phyloP scores from a whole-genome alignment of 768 basidiomycete species.

The Pulveroboletus frians region DNA sequence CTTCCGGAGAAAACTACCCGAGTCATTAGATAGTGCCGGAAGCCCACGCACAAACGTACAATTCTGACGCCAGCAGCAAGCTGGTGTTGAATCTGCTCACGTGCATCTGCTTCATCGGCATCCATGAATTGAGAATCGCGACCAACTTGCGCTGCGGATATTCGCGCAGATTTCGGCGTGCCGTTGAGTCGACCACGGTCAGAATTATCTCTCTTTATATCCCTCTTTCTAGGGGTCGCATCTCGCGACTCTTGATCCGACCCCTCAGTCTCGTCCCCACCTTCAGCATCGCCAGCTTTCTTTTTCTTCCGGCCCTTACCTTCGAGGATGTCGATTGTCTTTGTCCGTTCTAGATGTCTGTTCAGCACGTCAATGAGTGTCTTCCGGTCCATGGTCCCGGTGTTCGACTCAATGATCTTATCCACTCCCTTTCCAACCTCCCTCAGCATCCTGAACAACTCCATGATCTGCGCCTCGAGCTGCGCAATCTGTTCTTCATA shows the following conservation, averaged over 20 bases:
- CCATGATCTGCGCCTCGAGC: constrained; percentile 88
- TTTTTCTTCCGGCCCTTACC: constrained; percentile 45
- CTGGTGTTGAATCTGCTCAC: constrained; percentile 84
- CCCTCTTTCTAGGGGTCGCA: constrained; percentile 54
- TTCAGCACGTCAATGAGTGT: constrained; percentile 75
- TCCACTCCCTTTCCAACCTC: constrained; percentile 77
- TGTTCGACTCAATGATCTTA: constrained; percentile 59
- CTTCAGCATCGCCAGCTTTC: constrained; percentile 30
- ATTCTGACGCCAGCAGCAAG: constrained; percentile 68
- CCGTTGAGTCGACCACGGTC: constrained; percentile 28
- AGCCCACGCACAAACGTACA: constrained; percentile 37
- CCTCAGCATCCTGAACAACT: constrained; percentile 89
- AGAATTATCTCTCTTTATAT: constrained; percentile 35
- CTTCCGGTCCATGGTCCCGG: constrained; percentile 68
- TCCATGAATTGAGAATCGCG: constrained; percentile 84
- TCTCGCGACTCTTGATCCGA: constrained; percentile 49
- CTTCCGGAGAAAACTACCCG: constrained; percentile 57
- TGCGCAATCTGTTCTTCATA: constrained; percentile 87
- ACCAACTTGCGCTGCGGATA: constrained; percentile 42
- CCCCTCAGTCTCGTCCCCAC: constrained; percentile 32
- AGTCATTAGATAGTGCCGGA: constrained; percentile 10
- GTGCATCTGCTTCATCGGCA: constrained; percentile 76
- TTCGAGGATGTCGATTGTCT: constrained; percentile 83
- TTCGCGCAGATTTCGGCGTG: constrained; percentile 30
- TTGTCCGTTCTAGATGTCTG: constrained; percentile 74